Evolutionary conservation across 2,329 filamentous ascomycete genomes (phyloP).

Genomic region (Colletotrichum echinochloae): DNA sequence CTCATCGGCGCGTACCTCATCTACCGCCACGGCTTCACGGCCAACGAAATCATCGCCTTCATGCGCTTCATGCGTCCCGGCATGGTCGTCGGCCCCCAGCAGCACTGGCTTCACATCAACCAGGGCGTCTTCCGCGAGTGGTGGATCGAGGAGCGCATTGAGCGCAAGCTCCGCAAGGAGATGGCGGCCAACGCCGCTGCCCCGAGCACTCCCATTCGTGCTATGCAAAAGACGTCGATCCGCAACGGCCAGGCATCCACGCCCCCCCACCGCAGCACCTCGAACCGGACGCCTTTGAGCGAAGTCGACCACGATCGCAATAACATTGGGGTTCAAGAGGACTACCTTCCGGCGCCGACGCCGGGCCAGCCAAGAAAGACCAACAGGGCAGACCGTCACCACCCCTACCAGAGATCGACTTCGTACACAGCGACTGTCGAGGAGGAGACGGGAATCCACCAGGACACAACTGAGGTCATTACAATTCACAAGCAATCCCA

Average conservation of each 20-base stretch:
- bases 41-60: constrained; percentile 96
- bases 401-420: constrained; percentile 75
- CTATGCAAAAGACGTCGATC: constrained; percentile 69
- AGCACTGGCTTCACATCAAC: constrained; percentile 98
- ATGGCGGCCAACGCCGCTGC: constrained; percentile 62
- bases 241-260: constrained; percentile 78
- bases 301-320: constrained; percentile 88
- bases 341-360: constrained; percentile 93
- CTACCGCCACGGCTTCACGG: constrained; percentile 96
- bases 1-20: constrained; percentile 98
- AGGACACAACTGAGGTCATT: constrained; percentile 72
- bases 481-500: constrained; percentile 71
- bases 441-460: constrained; percentile 65
- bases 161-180: constrained; percentile 73
- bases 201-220: constrained; percentile 71
- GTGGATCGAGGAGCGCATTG: constrained; percentile 92
- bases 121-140: constrained; percentile 98
- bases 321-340: constrained; percentile 79
- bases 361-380: constrained; percentile 96
- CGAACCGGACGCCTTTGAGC: constrained; percentile 86
- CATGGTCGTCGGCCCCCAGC: constrained; percentile 98
- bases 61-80: constrained; percentile 99
- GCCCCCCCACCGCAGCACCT: constrained; percentile 83
- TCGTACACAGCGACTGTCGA: constrained; percentile 57
- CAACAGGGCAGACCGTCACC: constrained; percentile 79